Evolutionary conservation across 2,329 filamentous ascomycete genomes (phyloP).

Genomic region (Aspergillus oerlinghausenensis): DNA sequence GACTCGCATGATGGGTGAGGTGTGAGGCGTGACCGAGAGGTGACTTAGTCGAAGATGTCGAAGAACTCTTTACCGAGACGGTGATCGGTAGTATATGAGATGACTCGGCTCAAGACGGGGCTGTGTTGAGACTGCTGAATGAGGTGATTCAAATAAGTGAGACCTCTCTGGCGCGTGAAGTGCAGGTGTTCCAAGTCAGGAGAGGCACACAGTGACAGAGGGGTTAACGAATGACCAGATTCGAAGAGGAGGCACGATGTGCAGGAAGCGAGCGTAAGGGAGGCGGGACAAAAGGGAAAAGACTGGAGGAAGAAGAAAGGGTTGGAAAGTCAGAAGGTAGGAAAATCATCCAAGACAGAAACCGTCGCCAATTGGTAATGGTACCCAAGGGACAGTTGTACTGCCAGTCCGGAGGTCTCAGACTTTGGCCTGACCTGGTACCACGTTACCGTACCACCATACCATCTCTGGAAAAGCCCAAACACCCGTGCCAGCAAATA

Average conservation of each 20-base stretch:
- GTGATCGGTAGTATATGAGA: neutral
- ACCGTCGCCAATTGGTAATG: neutral
- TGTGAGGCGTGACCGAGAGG: neutral
- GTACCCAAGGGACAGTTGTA: neutral
- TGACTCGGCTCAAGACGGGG: neutral
- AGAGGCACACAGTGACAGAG: slow-evolving; percentile 1
- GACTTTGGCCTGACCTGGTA: neutral
- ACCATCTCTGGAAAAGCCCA: neutral
- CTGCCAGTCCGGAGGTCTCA: neutral
- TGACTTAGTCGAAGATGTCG: neutral
- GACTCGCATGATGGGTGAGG: slow-evolving; percentile 26
- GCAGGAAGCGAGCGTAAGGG: slow-evolving; percentile 5
- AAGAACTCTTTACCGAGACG: neutral
- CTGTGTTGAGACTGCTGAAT: neutral
- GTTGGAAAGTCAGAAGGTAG: neutral
- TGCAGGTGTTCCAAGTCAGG: neutral
- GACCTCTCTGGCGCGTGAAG: neutral
- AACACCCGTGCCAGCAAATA: neutral
- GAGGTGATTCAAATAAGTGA: neutral
- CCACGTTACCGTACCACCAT: neutral
- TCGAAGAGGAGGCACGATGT: slow-evolving; percentile 6
- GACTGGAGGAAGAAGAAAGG: neutral
- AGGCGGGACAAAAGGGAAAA: neutral
- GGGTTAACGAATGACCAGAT: slow-evolving; percentile 18
- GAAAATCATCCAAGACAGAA: neutral